Evolutionary conservation across 306 rosid genomes (phyloP), one percentile per base, ranked within the genome.

Genomic region (Ochetophila trinervis): DNA sequence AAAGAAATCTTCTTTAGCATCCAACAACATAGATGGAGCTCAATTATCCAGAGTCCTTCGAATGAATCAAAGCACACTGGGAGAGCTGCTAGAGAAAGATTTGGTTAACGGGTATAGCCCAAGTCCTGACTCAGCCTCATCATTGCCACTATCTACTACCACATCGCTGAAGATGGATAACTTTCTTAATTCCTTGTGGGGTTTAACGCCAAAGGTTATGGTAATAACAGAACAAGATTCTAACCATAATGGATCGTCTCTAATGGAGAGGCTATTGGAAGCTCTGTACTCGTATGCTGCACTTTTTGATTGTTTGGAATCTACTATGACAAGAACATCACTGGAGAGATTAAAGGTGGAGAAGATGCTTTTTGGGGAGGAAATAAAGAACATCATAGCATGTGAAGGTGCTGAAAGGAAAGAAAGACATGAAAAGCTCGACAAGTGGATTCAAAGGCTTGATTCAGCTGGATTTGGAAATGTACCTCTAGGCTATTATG

Each of bases 351-450:
- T 88, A 16, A 91, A 83, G 84, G 73, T 91, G 58, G 97, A 91
- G 84, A 91, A 88, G 83, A 86, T 91, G 97, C 79, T 86, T 7
- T 85, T 91, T 7, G 96, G 96, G 23, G 91, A 88, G 74, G 91
- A 91, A 76, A 91, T 86, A 27, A 91, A 88, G 79, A 88, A 81
- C 85, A 91, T 91, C 17, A 79, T 91, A 30, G 90, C 97, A 11
- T 91, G 97, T 57, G 97, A 91, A 70, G 97, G 97, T 51, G 68
- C 64, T 53, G 96, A 88, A 65, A 84, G 97, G 74, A 88, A 74
- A 63, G 97, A 88, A 68, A 79, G 97, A 56, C 97, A 91, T 44
- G 97, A 88, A 51, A 91, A 86, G 76, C 83, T 77, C 3, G 91
- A 83, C 16, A 91, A 85, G 67, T 88, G 97, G 97, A 67, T 84